Conservation (phyloP, 768 basidiomycete genomes). For the Macrolepiota albuminosa region DNA sequence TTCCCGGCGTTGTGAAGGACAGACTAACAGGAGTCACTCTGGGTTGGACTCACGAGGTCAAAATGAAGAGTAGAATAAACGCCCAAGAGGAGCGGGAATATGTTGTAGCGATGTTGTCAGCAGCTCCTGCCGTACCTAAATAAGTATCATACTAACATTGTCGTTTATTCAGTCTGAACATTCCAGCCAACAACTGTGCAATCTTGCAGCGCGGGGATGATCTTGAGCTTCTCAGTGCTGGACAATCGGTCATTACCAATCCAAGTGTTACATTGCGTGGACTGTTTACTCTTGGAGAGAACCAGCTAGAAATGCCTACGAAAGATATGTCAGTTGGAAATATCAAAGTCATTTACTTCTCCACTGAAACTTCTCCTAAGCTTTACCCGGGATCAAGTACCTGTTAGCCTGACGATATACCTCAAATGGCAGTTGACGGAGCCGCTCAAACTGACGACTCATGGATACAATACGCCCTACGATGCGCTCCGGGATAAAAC, state of each 20-base stretch:
- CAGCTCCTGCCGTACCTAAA: constrained; percentile 3
- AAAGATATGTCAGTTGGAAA: constrained; percentile 66
- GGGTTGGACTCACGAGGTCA: constrained; percentile 76
- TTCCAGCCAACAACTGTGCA: constrained; percentile 84
- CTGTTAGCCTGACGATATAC: constrained; percentile 79
- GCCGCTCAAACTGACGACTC: constrained; percentile 64
- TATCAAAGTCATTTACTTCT: neutral
- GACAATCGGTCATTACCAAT: constrained; percentile 81
- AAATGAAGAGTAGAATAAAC: constrained; percentile 60
- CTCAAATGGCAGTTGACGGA: constrained; percentile 66
- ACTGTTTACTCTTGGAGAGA: constrained; percentile 76
- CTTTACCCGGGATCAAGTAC: constrained; percentile 84
- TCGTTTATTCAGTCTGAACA: constrained; percentile 51
- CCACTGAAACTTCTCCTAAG: constrained; percentile 26
- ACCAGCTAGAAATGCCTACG: constrained; percentile 82
- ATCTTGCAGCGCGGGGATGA: constrained; percentile 81
- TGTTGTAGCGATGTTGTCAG: constrained; percentile 75
- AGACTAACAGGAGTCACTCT: constrained; percentile 54
- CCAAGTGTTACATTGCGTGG: constrained; percentile 80
- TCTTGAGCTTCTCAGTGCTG: constrained; percentile 71
- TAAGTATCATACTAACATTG: neutral
- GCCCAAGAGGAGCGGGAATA: constrained; percentile 49
- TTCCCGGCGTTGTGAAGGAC: constrained; percentile 57
- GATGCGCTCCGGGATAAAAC: constrained; percentile 78
- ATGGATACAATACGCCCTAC: constrained; percentile 82